Evolutionary conservation across 176 grass and related monocot species (phyloP).

Genomic region (Phyllostachys edulis): DNA sequence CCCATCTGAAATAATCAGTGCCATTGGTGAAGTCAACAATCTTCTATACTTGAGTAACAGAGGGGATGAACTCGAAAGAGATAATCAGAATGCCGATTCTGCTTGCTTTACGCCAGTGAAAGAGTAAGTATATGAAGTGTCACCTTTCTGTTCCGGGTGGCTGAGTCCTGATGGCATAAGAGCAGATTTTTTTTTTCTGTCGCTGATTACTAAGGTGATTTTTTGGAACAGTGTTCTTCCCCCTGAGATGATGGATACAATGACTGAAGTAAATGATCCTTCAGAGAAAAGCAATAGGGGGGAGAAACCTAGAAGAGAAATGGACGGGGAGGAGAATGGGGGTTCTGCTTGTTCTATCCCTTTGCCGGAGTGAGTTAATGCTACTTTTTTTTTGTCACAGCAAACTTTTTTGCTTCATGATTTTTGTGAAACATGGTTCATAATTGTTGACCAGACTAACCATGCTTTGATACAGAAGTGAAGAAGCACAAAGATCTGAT

Average conservation of each 20-base stretch:
- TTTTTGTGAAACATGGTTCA: slow-evolving; percentile 5
- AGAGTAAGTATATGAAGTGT: slow-evolving; percentile 63
- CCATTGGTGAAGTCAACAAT: slow-evolving; percentile 49
- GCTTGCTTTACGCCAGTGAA: slow-evolving; percentile 70
- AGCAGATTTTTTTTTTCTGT: slow-evolving; percentile 18
- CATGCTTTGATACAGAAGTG: slow-evolving; percentile 39
- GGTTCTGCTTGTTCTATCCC: slow-evolving; percentile 12
- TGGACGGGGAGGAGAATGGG: slow-evolving; percentile 15
- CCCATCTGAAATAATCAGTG: slow-evolving; percentile 52
- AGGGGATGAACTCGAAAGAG: slow-evolving; percentile 35
- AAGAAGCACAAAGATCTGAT: slow-evolving; percentile 16
- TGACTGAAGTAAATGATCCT: slow-evolving; percentile 35
- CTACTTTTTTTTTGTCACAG: slow-evolving; percentile 1
- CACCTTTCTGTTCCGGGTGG: background rate
- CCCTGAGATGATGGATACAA: slow-evolving; percentile 52
- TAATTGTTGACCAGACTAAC: slow-evolving; percentile 34
- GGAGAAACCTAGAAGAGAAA: slow-evolving; percentile 30
- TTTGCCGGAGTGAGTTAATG: slow-evolving; percentile 42
- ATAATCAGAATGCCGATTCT: slow-evolving; percentile 42
- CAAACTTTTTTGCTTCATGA: background rate
- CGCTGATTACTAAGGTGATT: slow-evolving; percentile 30
- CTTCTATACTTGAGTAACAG: slow-evolving; percentile 17
- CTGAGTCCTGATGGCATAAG: slow-evolving; percentile 1
- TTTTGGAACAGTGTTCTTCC: slow-evolving; percentile 73
- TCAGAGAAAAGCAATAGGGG: slow-evolving; percentile 32